These are phyloP conservation scores for Ophiostoma tasmaniense DNA, from an alignment of 2,329 filamentous ascomycete species.

Conservation along the genomic window DNA sequence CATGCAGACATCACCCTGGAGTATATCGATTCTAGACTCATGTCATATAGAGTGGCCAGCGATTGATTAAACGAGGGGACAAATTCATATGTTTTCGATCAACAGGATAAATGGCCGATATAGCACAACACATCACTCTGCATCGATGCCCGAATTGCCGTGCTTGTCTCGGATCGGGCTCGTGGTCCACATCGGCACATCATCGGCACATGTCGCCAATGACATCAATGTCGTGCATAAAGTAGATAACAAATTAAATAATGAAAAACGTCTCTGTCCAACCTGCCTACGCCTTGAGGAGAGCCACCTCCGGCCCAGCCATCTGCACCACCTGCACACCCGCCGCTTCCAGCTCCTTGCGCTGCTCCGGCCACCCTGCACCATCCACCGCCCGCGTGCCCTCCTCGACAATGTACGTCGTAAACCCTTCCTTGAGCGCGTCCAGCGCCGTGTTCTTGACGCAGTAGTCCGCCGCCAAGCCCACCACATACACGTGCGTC, in stretches of 20 bases:
- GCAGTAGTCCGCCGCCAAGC: conserved; percentile 83
- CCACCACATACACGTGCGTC: conserved; percentile 77
- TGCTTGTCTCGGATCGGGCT: background rate
- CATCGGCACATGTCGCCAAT: background rate
- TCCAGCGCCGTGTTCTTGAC: conserved; percentile 76
- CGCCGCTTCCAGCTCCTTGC: conserved; percentile 42
- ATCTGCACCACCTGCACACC: conserved; percentile 57
- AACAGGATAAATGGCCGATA: background rate
- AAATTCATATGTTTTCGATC: background rate
- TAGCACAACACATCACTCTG: background rate
- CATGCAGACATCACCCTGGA: background rate
- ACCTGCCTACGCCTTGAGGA: conserved; percentile 29
- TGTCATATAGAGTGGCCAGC: background rate
- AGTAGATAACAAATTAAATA: background rate
- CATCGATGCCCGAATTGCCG: background rate
- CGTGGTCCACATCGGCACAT: background rate
- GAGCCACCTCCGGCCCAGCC: conserved; percentile 47
- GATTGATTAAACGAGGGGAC: background rate
- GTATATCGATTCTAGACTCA: background rate
- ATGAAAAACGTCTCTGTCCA: too few species aligned
- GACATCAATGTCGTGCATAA: background rate
- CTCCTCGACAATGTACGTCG: conserved; percentile 68
- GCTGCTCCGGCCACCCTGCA: conserved; percentile 46
- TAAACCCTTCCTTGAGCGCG: conserved; percentile 66
- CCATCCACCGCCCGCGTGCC: conserved; percentile 65